phyloP scores from a whole-genome alignment of 345 rosid genomes.

The Citrus glauca region DNA sequence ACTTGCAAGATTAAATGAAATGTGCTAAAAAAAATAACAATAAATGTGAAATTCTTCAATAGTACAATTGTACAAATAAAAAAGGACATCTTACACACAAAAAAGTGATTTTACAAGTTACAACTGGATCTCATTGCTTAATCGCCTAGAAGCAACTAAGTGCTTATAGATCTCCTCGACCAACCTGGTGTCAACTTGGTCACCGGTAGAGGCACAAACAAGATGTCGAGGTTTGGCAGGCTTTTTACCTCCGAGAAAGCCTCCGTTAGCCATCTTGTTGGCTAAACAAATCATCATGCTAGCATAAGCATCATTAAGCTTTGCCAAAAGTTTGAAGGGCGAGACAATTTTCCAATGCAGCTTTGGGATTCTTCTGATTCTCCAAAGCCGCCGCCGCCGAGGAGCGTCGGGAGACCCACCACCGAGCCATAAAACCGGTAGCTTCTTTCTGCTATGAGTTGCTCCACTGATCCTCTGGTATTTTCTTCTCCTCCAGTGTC shows the following conservation, averaged over 20 bases:
- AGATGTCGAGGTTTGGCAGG: conserved; percentile 17
- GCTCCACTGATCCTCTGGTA: conserved; percentile 27
- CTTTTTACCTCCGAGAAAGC: conserved; percentile 21
- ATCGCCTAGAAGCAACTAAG: conserved; percentile 28
- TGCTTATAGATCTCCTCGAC: conserved; percentile 33
- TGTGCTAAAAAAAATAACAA: too few relatives aligned
- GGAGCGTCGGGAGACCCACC: not conserved
- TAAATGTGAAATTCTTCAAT: too few relatives aligned
- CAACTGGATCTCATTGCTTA: not conserved
- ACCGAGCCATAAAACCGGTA: conserved; percentile 34
- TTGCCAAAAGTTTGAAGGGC: conserved; percentile 27
- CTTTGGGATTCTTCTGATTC: not conserved
- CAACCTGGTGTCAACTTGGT: conserved; percentile 26
- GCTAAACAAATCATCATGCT: conserved; percentile 28
- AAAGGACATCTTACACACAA: too few relatives aligned
- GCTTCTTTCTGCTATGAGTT: conserved; percentile 14
- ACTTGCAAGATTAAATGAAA: too few relatives aligned
- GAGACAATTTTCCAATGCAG: conserved; percentile 16
- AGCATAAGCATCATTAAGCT: conserved; percentile 32
- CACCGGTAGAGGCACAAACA: conserved; percentile 22
- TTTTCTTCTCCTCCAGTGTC: conserved; percentile 39
- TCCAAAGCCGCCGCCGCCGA: not conserved
- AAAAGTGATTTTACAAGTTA: not conserved
- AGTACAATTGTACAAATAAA: too few relatives aligned
- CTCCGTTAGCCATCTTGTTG: conserved; percentile 14